Percentiles rank a stretch among this genome's conserved stretches.
Evolutionary conservation across 2,329 filamentous ascomycete species (phyloP).

Genomic region (Aspergillus sclerotialis): DNA sequence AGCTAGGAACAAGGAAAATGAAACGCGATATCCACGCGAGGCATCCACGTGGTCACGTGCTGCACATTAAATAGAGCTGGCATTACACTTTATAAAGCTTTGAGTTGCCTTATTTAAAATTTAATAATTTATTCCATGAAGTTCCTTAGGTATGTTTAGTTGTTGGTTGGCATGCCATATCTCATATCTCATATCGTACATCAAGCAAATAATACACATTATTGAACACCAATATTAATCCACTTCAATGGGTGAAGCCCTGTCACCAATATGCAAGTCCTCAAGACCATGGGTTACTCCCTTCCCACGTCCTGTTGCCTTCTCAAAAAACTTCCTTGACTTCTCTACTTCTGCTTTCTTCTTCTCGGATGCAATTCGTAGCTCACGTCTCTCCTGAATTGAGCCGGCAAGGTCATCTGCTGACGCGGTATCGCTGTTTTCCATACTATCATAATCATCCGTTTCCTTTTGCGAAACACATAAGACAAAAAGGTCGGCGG

Average conservation of each 20-base stretch:
- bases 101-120: too few relatives aligned
- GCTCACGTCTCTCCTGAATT: conserved; percentile 24
- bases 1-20: too few relatives aligned
- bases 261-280: conserved; percentile 22
- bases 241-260: conserved; percentile 3
- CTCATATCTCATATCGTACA: too few relatives aligned
- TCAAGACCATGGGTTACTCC: conserved; percentile 24
- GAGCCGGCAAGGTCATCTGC: conserved; percentile 16
- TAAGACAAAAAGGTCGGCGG: conserved; percentile 56
- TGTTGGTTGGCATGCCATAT: too few relatives aligned
- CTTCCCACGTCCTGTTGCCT: conserved; percentile 23
- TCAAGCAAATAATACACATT: too few relatives aligned
- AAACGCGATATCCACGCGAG: too few relatives aligned
- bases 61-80: neutral
- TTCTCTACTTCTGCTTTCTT: conserved; percentile 24
- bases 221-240: too few relatives aligned
- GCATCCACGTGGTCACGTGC: conserved; percentile 25
- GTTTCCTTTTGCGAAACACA: conserved; percentile 19
- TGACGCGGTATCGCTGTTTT: conserved; percentile 11
- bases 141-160: too few relatives aligned
- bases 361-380: conserved; percentile 27
- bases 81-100: too few relatives aligned
- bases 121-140: too few relatives aligned
- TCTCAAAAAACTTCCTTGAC: conserved; percentile 27
- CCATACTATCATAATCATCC: conserved; percentile 7